A percentile compares a stretch with the other conserved stretches of the same genome.
These are phyloP conservation scores for Glaciozyma martinii DNA, from an alignment of 768 basidiomycete species.

Conservation along the genomic window DNA sequence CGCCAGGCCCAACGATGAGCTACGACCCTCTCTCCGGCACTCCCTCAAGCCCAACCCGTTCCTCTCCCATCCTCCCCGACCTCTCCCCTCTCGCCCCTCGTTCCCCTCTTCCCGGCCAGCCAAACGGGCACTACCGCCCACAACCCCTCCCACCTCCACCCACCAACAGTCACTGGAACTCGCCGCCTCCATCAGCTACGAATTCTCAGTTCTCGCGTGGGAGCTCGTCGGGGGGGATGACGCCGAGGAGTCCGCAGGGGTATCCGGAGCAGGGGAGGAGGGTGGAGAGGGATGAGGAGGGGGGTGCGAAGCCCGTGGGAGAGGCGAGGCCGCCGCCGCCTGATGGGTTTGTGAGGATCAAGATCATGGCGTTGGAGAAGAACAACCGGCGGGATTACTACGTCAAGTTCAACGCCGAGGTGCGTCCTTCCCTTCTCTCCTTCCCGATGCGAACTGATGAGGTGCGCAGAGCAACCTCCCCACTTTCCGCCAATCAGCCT, in stretches of 20 bases:
- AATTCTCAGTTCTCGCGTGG: neutral
- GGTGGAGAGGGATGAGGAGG: neutral
- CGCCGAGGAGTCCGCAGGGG: conserved; percentile 1
- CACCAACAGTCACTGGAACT: neutral
- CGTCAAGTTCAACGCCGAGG: conserved; percentile 90
- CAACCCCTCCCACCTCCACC: neutral
- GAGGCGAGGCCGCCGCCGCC: neutral
- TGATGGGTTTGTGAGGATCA: conserved; percentile 77
- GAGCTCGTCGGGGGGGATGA: neutral
- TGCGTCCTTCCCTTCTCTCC: conserved; percentile 40
- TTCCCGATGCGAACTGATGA: neutral
- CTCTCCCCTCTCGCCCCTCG: conserved; percentile 3
- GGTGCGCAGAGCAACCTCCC: conserved; percentile 72
- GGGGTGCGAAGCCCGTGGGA: too few relatives aligned
- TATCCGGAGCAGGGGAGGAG: neutral
- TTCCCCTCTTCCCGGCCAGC: neutral
- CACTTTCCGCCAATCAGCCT: conserved; percentile 48
- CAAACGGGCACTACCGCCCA: neutral
- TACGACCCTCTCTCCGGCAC: neutral
- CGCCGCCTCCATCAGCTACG: neutral
- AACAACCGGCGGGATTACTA: conserved; percentile 90
- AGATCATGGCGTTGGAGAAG: conserved; percentile 83
- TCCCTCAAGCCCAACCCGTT: neutral
- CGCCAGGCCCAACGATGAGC: neutral
- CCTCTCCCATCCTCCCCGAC: neutral